Percentiles rank a stretch among this genome's conserved stretches.
These are phyloP conservation scores for Colletotrichum coccodes DNA, from an alignment of 2,329 filamentous ascomycete species.

Conservation along the genomic window DNA sequence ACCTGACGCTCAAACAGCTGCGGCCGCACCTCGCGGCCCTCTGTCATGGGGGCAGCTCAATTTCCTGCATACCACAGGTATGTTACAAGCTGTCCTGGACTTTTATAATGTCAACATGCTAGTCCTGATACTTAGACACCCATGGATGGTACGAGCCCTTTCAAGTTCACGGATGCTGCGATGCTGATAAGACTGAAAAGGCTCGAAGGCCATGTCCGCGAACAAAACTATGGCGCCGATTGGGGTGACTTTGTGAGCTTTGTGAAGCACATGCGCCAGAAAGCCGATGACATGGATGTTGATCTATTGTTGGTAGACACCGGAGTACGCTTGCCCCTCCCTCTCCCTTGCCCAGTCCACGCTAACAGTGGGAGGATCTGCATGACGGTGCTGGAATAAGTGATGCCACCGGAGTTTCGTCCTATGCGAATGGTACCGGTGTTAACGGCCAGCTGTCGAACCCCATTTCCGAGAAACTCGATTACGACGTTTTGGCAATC, in stretches of 20 bases:
- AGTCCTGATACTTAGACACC: conserved; percentile 56
- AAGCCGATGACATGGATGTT: conserved; percentile 64
- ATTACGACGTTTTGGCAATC: conserved; percentile 55
- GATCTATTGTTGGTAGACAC: conserved; percentile 71
- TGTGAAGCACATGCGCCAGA: conserved; percentile 67
- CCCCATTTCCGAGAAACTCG: conserved; percentile 52
- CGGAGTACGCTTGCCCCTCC: conserved; percentile 44
- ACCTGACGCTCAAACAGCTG: conserved; percentile 53
- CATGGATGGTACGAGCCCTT: conserved; percentile 10
- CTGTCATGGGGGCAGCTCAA: conserved; percentile 73
- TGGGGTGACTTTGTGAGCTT: conserved; percentile 75
- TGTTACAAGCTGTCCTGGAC: no score
- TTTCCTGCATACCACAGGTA: conserved; percentile 53
- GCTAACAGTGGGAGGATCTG: conserved; percentile 56
- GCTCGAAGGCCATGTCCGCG: conserved; percentile 69
- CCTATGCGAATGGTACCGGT: conserved; percentile 18
- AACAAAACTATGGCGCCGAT: conserved; percentile 72
- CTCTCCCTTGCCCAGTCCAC: conserved; percentile 23
- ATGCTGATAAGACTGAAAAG: conserved; percentile 37
- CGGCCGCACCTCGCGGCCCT: conserved; percentile 52
- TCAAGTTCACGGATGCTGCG: no score
- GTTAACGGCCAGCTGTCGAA: conserved; percentile 66
- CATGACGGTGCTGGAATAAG: conserved; percentile 73
- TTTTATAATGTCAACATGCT: background rate
- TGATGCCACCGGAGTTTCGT: conserved; percentile 60